Evolutionary conservation across 176 grass and related monocot species (phyloP).

Genomic region (Phoenix dactylifera): DNA sequence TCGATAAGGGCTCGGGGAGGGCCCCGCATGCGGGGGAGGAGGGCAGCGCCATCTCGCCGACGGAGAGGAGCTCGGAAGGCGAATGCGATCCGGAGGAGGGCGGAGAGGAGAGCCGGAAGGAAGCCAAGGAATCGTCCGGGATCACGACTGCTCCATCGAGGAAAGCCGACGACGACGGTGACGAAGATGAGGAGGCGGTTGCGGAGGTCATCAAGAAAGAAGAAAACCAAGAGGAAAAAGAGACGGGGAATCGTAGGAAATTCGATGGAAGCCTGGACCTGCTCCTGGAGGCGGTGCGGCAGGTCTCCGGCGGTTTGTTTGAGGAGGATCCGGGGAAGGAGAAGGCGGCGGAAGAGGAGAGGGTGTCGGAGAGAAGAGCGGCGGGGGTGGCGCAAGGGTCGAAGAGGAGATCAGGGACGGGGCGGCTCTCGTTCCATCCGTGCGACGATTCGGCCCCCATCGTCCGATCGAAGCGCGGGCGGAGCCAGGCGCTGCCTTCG

Average conservation of each 20-base stretch:
- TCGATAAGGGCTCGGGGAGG: not conserved
- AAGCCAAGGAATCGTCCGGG: not conserved
- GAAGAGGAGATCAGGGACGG: constrained; percentile 4
- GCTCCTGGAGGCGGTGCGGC: constrained; percentile 15
- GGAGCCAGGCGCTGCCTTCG: constrained; percentile 19
- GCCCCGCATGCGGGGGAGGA: not conserved
- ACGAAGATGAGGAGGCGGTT: too few species aligned
- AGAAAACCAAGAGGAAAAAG: not conserved
- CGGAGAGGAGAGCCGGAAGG: not conserved
- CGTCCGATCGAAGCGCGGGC: constrained; percentile 24
- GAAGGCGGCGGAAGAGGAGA: not conserved
- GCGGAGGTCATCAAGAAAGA: too few species aligned
- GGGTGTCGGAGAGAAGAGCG: too few species aligned
- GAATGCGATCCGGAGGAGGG: constrained; percentile 18
- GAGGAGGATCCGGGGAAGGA: not conserved
- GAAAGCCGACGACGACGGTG: too few species aligned
- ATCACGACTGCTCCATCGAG: too few species aligned
- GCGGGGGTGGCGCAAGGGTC: not conserved
- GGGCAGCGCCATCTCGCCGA: not conserved
- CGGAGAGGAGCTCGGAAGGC: constrained; percentile 7
- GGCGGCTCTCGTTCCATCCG: constrained; percentile 1
- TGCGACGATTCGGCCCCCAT: constrained; percentile 21
- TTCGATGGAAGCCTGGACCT: not conserved
- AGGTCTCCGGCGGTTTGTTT: constrained; percentile 13
- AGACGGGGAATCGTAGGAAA: not conserved